Evolutionary conservation across 208 protist genomes (phyloP).

Genomic region (Acanthamoeba sp.): DNA sequence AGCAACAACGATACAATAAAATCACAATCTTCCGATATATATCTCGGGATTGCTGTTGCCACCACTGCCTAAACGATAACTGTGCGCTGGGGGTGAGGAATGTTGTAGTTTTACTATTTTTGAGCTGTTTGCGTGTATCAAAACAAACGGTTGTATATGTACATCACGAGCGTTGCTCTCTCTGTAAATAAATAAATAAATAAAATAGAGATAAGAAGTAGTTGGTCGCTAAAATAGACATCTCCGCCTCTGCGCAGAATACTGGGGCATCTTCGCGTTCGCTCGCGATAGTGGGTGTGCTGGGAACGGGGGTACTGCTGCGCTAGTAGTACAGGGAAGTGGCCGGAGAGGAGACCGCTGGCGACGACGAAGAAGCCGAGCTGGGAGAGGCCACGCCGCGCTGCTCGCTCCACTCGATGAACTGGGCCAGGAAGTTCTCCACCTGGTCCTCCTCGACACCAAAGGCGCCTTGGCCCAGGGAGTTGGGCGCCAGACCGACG

Average conservation of each 20-base stretch:
- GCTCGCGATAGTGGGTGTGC: not conserved
- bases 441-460: constrained; percentile 7
- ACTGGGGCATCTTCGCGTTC: not conserved
- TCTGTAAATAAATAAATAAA: not conserved
- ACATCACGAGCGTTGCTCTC: not conserved
- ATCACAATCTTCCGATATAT: too few relatives aligned
- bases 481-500: not conserved
- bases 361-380: not conserved
- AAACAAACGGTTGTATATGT: not conserved
- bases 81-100: too few relatives aligned
- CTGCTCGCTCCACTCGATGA: constrained; percentile 56
- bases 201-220: not conserved
- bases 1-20: too few relatives aligned
- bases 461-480: too few relatives aligned
- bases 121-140: too few relatives aligned
- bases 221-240: not conserved
- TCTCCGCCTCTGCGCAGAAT: constrained; percentile 11
- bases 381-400: not conserved
- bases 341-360: not conserved
- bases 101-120: too few relatives aligned
- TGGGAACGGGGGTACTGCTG: not conserved
- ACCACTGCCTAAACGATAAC: too few relatives aligned
- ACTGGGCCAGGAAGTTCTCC: not conserved
- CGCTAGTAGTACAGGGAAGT: constrained; percentile 28
- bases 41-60: too few relatives aligned